A percentile compares a stretch with the other conserved stretches of the same genome.
Evolutionary conservation across 1,139 yeast species (phyloP).

Genomic region (Suhomyces terraborum): DNA sequence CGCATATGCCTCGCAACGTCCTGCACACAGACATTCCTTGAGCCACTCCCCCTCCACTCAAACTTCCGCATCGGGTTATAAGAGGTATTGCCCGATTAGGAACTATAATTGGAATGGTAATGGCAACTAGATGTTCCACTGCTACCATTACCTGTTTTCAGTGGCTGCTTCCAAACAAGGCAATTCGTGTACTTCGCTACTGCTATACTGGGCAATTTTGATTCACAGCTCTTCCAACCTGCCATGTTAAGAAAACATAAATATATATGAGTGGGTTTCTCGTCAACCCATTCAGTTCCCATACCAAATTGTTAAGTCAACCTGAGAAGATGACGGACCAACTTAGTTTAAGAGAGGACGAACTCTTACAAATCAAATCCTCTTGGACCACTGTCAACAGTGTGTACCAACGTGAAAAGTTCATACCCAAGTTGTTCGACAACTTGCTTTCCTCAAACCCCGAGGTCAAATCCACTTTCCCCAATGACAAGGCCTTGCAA

Average conservation of each 20-base stretch:
- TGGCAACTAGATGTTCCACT: not conserved
- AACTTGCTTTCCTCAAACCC: conserved; percentile 39
- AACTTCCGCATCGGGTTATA: conserved; percentile 14
- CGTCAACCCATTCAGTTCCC: conserved; percentile 10
- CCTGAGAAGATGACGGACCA: conserved; percentile 11
- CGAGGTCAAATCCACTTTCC: conserved; percentile 28
- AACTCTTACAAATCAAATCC: conserved; percentile 24
- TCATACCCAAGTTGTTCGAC: conserved; percentile 33
- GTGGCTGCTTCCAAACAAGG: conserved; percentile 13
- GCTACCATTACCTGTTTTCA: conserved; percentile 4
- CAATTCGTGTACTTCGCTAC: conserved; percentile 5
- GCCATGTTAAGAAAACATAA: not conserved
- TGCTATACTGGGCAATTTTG: conserved; percentile 14
- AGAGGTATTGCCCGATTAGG: conserved; percentile 20
- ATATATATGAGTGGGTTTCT: conserved; percentile 9
- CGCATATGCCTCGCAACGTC: not conserved
- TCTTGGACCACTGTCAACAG: conserved; percentile 37
- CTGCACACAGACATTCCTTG: not conserved
- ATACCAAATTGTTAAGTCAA: conserved; percentile 4
- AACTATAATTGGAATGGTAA: conserved; percentile 10
- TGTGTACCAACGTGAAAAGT: conserved; percentile 33
- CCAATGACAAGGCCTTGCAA: conserved; percentile 26
- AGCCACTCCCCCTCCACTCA: not conserved
- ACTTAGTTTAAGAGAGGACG: conserved; percentile 14
- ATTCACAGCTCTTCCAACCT: not conserved